Evolutionary conservation across 129 eudicot genomes (phyloP).

Genomic region (Lactuca sativa): DNA sequence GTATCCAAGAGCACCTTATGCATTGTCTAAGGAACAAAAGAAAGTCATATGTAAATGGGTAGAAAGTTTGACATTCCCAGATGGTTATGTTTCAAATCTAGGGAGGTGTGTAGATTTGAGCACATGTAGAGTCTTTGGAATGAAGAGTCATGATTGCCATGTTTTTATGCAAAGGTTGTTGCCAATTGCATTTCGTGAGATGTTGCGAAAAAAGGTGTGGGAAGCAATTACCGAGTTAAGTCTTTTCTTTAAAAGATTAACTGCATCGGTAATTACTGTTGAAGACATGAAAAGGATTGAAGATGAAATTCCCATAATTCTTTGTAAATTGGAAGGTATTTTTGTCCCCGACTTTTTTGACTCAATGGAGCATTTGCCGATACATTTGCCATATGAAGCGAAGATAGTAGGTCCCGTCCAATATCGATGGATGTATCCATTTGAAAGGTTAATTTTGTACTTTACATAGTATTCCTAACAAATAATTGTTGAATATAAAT

Average conservation of each 20-base stretch:
- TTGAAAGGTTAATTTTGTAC: slow-evolving; percentile 1
- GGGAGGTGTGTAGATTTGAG: too few relatives aligned
- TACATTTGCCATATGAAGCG: too few relatives aligned
- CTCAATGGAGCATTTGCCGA: too few relatives aligned
- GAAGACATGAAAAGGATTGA: background rate
- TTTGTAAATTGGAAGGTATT: slow-evolving; percentile 10
- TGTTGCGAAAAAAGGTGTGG: slow-evolving; percentile 7
- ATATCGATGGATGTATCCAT: background rate
- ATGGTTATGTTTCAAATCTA: too few relatives aligned
- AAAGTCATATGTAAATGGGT: too few relatives aligned
- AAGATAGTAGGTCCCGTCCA: too few relatives aligned
- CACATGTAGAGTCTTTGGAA: background rate
- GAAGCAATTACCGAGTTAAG: slow-evolving; percentile 20
- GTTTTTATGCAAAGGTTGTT: slow-evolving; percentile 23
- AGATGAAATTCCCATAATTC: background rate
- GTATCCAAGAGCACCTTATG: too few relatives aligned
- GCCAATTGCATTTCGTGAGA: background rate
- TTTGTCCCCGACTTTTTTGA: too few relatives aligned
- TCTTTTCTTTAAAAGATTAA: slow-evolving; percentile 9
- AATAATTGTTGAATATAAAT: too few relatives aligned
- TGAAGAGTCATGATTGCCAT: slow-evolving; percentile 36
- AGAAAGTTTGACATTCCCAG: too few relatives aligned
- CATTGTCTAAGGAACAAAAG: too few relatives aligned
- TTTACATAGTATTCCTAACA: too few relatives aligned
- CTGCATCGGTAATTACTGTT: background rate